Base-by-base conservation (phyloP, 176 grass and related monocot species). In the Olyra latifolia region DNA sequence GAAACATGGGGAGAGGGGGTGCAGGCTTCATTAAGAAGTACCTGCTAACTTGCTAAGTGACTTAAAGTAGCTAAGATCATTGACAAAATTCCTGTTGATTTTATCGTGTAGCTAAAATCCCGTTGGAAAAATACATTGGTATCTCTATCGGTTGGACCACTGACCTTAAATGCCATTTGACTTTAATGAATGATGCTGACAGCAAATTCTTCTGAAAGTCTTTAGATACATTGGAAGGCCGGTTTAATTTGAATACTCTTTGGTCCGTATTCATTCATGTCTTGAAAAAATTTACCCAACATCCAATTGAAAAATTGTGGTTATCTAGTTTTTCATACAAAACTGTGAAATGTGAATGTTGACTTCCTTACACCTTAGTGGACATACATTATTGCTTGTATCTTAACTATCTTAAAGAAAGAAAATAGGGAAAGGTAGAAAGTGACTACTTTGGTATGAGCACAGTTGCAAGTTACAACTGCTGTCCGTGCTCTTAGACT, bases 201-300 rank as follows among this genome's bases (percentile, higher is more conserved):
- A 72, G 4, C 9, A 69, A 85, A 81, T 77, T 70, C 46, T 61
- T 71, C 56, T 19, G 44, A 1, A 58, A 76, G 65, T 89, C 15
- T 85, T 76, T 81, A 29, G 7, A 57, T 77, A 77, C 8, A 32
- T 56, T 70, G 6, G 64, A 77, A 71, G 11, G 0, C 67, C 47
- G 48, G 43, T 63, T 79, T 80, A 80, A 49, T 71, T 88, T 80
- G 35, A 35, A 84, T 89, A 64, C 69, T 68, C 32, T 62, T 42
- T 54, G 8, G 7, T 63, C 59, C 0, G 0, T 22, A 43, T 69
- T 67, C 45, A 30, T 42, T 15, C 3, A 13, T 75, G 19, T 47
- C 38, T 11, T 56, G 2, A 39, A 63, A 71, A 71, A 83, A 11
- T 56, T 64, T 64, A 66, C 17, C 56, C 40, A 48, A 73, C 0